Conservation (phyloP, 495 filamentous ascomycete genomes). For the Arthonia radiata region DNA sequence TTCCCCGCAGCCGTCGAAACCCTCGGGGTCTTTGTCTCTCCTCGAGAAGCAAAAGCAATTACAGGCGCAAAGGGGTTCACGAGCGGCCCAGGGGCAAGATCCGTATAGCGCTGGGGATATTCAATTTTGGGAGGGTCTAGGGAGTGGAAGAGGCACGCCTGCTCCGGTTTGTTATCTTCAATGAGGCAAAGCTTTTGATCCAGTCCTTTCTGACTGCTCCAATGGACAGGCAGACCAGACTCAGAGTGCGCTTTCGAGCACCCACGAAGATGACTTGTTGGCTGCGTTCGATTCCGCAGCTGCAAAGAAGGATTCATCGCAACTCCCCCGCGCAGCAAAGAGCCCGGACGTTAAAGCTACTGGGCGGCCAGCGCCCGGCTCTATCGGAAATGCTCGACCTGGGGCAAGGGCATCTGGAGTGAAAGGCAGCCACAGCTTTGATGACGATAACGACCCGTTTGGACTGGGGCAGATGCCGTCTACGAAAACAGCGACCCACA, state of each 20-base stretch:
- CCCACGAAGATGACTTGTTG: constrained; percentile 30
- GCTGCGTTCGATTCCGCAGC: constrained; percentile 35
- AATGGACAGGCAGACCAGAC: not conserved
- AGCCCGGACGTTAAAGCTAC: constrained; percentile 7
- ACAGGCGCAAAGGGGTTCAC: constrained; percentile 48
- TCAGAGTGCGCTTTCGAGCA: constrained; percentile 3
- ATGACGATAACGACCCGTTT: constrained; percentile 60
- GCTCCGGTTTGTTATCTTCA: constrained; percentile 8
- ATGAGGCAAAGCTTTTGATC: not conserved
- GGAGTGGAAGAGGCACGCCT: constrained; percentile 3
- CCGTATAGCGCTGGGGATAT: constrained; percentile 35
- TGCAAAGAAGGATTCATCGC: constrained; percentile 33
- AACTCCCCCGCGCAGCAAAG: constrained; percentile 26
- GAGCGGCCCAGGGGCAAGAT: constrained; percentile 45
- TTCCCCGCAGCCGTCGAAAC: constrained; percentile 42
- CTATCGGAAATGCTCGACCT: not conserved
- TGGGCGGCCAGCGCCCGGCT: not conserved
- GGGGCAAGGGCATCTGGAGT: constrained; percentile 4
- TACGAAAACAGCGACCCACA: constrained; percentile 18
- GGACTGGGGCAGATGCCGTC: constrained; percentile 39
- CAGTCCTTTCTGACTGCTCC: not conserved
- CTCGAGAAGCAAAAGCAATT: constrained; percentile 65
- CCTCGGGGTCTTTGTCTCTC: constrained; percentile 45
- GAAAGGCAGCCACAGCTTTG: constrained; percentile 6
- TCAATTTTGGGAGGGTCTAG: constrained; percentile 50